Base-by-base conservation (phyloP, 1,284 basidiomycete species). In the Trametes pubescens region DNA sequence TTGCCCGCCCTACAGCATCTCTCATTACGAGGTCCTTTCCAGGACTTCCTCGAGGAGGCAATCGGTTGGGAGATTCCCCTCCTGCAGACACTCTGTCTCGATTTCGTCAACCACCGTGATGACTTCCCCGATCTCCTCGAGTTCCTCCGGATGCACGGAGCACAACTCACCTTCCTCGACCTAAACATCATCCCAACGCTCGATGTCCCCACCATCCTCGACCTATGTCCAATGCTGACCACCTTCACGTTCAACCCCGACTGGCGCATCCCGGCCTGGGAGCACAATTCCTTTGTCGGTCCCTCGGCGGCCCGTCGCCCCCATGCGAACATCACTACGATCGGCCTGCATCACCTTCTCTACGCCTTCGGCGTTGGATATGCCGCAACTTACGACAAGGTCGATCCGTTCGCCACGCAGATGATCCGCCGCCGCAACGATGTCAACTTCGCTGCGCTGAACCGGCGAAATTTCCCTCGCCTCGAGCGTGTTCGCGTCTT, bases 191-290 rank as follows among this genome's bases (percentile, higher is more conserved):
- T 86, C 37, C 83, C 84, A 3, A 69, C 78, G 0, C 76, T 90
- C 32, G 84, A 89, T 61, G 77, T 90, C 4, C 75, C 84, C 1
- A 77, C 78, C 24, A 83, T 89, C 62, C 81, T 92, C 22, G 84
- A 86, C 26, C 76, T 86, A 5, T 92, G 89, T 68, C 88, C 89
- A 0, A 74, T 79, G 57, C 82, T 92, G 38, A 77, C 74, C 18
- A 83, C 85, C 0, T 86, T 92, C 72, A 80, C 82, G 22, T 92
- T 92, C 78, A 92, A 90, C 70, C 84, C 82, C 14, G 91, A 92
- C 73, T 92, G 91, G 90, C 79, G 78, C 35, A 73, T 85, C 4
- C 71, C 70, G 1, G 62, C 44, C 49, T 69, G 75, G 55, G 71
- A 71, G 4, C 73, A 75, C n/a, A 47, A 69, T 29, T 62, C 64